Evolutionary conservation across 2,329 filamentous ascomycete species (phyloP), one percentile per base, ranked within the genome.

Genomic region (Fusarium ambrosium): DNA sequence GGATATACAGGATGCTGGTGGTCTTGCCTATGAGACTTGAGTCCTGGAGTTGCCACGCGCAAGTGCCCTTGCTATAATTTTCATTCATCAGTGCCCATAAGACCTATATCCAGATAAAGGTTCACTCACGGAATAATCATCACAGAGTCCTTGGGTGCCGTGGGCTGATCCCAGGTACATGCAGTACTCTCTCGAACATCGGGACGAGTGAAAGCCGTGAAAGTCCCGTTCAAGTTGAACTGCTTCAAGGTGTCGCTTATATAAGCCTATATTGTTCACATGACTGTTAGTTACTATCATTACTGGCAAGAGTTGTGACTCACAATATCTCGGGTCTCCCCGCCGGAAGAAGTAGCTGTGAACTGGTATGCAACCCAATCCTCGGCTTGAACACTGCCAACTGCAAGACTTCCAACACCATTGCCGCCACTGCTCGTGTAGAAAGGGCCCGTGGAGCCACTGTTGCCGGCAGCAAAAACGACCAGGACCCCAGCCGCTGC

Each of bases 391-490:
- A 66, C 60, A 36, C 62, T 66, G 7, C 67, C 63, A 16, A 69
- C 55, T 37, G 63, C 55, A 39, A 55, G 39, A 18, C 62, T 64
- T 32, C 41, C 66, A 43, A 27, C 45, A 20, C 56, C 63, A 20
- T 65, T 62, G n/a, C 55, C 62, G n/a, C 55, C 55, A 22, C 36
- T 62, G 9, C 48, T 66, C 6, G 67, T 48, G 55, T 53, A 66
- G 10, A 66, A 66, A 16, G 67, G 67, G n/a, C 67, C 67, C 24
- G 20, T 55, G 16, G 24, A 9, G 20, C 61, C 66, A 18, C 37
- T 45, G 34, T 69, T 65, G 10, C 66, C 61, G 13, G 62, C 66
- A n/a, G 66, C 66, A 51, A 64, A 22, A 14, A 37, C 37, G n/a
- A 68, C 51, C 10, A 68, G 56, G 10, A 53, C 60, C 11, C 65